Conservation (phyloP, 2,329 filamentous ascomycete species). For the Aspergillus fumigatus region DNA sequence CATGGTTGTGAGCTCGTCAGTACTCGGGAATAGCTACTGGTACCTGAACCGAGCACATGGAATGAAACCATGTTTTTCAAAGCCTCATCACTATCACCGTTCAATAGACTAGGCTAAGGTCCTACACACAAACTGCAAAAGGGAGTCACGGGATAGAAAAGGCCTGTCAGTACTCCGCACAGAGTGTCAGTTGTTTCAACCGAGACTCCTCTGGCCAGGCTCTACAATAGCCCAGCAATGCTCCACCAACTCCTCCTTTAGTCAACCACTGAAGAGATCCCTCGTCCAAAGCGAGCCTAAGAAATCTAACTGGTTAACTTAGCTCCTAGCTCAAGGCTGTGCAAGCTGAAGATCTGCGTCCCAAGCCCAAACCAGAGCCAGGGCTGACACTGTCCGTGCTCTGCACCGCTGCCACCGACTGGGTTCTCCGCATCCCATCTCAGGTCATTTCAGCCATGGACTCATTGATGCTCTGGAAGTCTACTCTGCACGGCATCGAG, state of each 20-base stretch:
- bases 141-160: neutral
- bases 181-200: neutral
- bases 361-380: neutral
- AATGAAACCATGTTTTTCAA: no score
- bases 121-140: no score
- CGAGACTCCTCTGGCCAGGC: neutral
- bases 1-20: no score
- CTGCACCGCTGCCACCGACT: neutral
- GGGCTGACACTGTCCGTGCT: neutral
- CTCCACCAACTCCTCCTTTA: neutral
- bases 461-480: neutral
- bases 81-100: no score
- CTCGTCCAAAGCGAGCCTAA: neutral
- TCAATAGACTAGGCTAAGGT: no score
- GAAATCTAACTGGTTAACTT: neutral
- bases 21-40: neutral
- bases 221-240: neutral
- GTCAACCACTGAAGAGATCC: neutral
- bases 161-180: no score
- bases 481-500: neutral
- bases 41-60: neutral
- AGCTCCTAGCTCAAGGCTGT: neutral
- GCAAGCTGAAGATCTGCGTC: neutral
- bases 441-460: no score
- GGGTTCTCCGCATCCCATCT: neutral